These are phyloP conservation scores for Epichloe glyceriae DNA, from an alignment of 2,329 filamentous ascomycete genomes.

Conservation along the genomic window DNA sequence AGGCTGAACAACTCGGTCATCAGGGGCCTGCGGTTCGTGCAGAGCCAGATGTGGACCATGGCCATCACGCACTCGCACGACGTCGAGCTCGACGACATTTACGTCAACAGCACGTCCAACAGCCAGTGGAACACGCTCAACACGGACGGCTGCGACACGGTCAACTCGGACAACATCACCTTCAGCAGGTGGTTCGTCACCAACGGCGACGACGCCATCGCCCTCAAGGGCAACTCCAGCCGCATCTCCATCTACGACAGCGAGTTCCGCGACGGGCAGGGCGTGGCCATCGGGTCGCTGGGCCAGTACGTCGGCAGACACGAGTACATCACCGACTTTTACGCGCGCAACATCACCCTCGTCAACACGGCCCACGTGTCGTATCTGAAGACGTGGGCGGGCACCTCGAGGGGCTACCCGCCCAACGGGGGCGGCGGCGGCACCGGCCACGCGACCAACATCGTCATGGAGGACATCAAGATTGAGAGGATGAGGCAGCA, in stretches of 20 bases:
- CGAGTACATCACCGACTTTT: constrained; percentile 37
- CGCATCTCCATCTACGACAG: constrained; percentile 38
- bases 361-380: constrained; percentile 32
- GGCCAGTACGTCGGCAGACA: constrained; percentile 37
- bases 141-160: constrained; percentile 36
- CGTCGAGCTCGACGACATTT: constrained; percentile 35
- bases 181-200: constrained; percentile 36
- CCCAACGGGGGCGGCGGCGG: constrained; percentile 48
- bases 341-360: constrained; percentile 32
- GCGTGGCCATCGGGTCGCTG: constrained; percentile 44
- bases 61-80: constrained; percentile 35
- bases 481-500: constrained; percentile 15
- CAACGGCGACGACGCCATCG: constrained; percentile 41
- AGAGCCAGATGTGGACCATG: constrained; percentile 50
- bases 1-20: constrained; percentile 34
- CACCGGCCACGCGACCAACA: constrained; percentile 25
- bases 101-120: constrained; percentile 35
- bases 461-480: constrained; percentile 19
- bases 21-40: constrained; percentile 35
- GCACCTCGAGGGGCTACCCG: constrained; percentile 33
- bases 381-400: constrained; percentile 49
- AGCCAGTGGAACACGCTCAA: constrained; percentile 21
- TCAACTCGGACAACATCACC: constrained; percentile 37
- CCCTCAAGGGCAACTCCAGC: constrained; percentile 41
- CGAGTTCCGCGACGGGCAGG: constrained; percentile 34